A percentile compares a stretch with the other conserved stretches of the same genome.
These are phyloP conservation scores for Leccinum longicurvipes DNA, from an alignment of 768 basidiomycete genomes.

Conservation along the genomic window DNA sequence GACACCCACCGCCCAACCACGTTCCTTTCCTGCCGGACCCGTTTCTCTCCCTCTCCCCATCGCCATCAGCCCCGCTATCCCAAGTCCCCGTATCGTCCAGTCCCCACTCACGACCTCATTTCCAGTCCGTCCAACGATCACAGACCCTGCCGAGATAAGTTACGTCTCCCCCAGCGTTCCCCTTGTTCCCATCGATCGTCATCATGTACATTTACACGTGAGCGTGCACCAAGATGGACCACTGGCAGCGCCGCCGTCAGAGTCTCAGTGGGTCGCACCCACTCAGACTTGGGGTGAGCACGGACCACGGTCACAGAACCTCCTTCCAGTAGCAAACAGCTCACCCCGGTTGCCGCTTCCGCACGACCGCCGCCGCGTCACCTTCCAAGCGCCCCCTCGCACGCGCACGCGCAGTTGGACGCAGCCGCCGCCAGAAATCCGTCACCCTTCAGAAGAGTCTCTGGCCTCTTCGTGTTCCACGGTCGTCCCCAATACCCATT, in stretches of 20 bases:
- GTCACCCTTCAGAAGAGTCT: not conserved
- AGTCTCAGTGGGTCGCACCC: not conserved
- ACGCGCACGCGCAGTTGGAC: not conserved
- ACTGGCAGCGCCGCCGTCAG: not conserved
- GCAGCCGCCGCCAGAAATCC: not conserved
- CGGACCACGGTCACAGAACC: not conserved
- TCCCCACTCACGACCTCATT: not conserved
- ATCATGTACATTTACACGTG: not conserved
- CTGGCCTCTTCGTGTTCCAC: conserved; percentile 16
- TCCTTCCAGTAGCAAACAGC: not conserved
- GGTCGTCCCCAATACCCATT: conserved; percentile 1
- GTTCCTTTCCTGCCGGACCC: not conserved
- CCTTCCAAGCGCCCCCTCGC: not conserved
- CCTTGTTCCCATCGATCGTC: not conserved
- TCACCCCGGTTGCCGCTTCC: not conserved
- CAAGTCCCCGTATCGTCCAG: not conserved
- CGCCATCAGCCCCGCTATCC: not conserved
- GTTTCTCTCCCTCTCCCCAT: not conserved
- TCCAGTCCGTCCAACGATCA: not conserved
- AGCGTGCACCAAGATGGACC: not conserved
- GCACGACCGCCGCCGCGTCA: not conserved
- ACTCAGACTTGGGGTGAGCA: not conserved
- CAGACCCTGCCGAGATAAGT: not conserved
- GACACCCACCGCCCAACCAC: not conserved
- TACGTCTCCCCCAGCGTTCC: not conserved